Base-by-base conservation (phyloP, 805 yeast genomes). In the Lachancea waltii region DNA sequence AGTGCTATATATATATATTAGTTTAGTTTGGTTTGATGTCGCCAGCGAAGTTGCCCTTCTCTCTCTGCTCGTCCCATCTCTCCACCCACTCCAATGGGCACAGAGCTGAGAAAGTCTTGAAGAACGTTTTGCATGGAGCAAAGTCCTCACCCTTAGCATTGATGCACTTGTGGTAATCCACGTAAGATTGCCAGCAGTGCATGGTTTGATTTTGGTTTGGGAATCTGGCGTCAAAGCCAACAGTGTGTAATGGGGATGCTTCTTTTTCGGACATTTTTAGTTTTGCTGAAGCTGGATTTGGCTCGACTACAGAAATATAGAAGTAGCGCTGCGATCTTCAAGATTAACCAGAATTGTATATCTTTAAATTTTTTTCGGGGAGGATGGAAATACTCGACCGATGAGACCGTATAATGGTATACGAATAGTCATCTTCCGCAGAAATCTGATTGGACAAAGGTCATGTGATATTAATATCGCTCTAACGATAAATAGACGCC, bases 181-280 rank as follows among this genome's bases (percentile, higher is more conserved):
- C 86, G 72, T 90, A 92, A 54, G 90, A 76, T 73, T 90, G 97
- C 80, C 90, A 94, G 75, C 97, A 92, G 75, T 90, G 96, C 72
- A 83, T 87, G 58, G 97, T 85, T 71, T 90, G 98, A 79, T 90
- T 90, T 68, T 80, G 89, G 74, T 86, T 79, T 53, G 98, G 97
- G 79, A 89, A 89, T 68, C 96, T 81, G 59, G 95, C 82, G 67
- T 85, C 95, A 71, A 83, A 83, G 45, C 82, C 83, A 59, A 77
- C 80, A 42, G 82, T 79, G 54, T 68, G 74, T 51, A 76, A 63
- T 53, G 73, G 73, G 53, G 68, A 56, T 42, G 62, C 69, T 38
- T 54, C 57, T 38, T 57, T 43, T 23, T 45, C 48, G 14, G 51
- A 44, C 42, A 50, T 45, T 24, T 20, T 33, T 25, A 16, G 4